phyloP scores from a whole-genome alignment of 129 eudicot genomes.

The Scalesia atractyloides region DNA sequence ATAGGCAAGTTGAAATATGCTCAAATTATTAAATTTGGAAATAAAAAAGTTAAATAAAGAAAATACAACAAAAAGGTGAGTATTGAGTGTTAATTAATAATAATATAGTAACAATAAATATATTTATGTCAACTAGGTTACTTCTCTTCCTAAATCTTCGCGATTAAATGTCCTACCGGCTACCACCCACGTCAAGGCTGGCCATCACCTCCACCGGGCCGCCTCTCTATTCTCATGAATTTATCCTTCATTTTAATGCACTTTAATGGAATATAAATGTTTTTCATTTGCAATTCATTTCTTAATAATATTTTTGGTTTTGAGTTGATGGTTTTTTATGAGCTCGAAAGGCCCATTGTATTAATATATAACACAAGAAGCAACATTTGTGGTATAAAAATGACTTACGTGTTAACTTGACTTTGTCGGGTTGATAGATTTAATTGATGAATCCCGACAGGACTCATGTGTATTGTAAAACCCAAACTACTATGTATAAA shows the following conservation, averaged over 20 bases:
- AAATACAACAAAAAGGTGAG: background rate
- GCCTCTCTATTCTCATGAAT: slow-evolving; percentile 1
- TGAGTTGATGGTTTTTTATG: background rate
- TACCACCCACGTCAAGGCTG: slow-evolving; percentile 2
- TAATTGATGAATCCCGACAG: too few relatives aligned
- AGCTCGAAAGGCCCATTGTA: too few relatives aligned
- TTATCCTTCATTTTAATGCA: slow-evolving; percentile 19
- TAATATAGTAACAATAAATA: background rate
- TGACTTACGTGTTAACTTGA: too few relatives aligned
- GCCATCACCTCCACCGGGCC: slow-evolving; percentile 3
- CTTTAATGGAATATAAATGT: background rate
- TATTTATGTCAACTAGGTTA: slow-evolving; percentile 19
- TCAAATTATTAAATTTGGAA: background rate
- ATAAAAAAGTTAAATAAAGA: background rate
- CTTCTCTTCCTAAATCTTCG: slow-evolving; percentile 27
- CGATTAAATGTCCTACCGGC: slow-evolving; percentile 23
- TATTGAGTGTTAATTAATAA: background rate
- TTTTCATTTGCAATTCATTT: background rate
- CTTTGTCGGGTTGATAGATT: too few relatives aligned
- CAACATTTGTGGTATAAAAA: too few relatives aligned
- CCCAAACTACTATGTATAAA: too few relatives aligned
- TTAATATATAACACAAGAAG: too few relatives aligned
- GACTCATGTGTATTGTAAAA: too few relatives aligned
- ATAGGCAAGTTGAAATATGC: background rate
- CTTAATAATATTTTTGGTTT: background rate